Conservation (phyloP, 306 rosid species). For the Aeschynomene evenia region DNA sequence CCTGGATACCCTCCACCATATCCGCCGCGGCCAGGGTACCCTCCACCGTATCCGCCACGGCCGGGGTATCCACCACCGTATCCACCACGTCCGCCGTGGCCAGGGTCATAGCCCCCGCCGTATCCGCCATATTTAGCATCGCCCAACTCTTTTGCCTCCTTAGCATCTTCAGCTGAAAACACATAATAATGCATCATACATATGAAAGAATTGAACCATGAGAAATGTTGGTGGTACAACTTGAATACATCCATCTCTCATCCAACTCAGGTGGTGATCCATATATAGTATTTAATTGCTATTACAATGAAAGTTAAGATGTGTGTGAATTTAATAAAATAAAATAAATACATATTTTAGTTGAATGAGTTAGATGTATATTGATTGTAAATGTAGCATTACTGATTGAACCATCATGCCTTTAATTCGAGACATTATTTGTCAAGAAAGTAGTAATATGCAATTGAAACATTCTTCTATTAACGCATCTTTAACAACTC, state of each 20-base stretch:
- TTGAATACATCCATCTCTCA: no score
- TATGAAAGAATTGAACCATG: not conserved
- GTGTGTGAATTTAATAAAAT: no score
- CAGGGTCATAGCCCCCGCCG: not conserved
- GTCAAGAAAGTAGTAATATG: not conserved
- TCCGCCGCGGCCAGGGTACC: not conserved
- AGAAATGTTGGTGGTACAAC: no score
- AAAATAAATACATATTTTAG: no score
- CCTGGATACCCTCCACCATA: not conserved
- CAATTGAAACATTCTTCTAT: no score
- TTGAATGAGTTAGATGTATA: no score
- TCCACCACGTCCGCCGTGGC: not conserved
- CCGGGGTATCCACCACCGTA: slow-evolving; percentile 18
- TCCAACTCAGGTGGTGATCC: no score
- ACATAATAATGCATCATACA: not conserved
- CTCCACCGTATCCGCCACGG: not conserved
- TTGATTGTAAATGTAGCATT: no score
- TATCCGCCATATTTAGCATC: slow-evolving; percentile 28
- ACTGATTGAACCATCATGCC: no score
- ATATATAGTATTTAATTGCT: no score
- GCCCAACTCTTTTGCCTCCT: not conserved
- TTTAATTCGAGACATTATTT: not conserved
- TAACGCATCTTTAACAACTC: no score
- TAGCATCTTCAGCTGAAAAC: slow-evolving; percentile 11
- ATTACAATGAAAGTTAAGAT: no score